Evolutionary conservation across 176 grass and related monocot genomes (phyloP), one percentile per base, ranked within the genome.

Genomic region (Raddia distichophylla): DNA sequence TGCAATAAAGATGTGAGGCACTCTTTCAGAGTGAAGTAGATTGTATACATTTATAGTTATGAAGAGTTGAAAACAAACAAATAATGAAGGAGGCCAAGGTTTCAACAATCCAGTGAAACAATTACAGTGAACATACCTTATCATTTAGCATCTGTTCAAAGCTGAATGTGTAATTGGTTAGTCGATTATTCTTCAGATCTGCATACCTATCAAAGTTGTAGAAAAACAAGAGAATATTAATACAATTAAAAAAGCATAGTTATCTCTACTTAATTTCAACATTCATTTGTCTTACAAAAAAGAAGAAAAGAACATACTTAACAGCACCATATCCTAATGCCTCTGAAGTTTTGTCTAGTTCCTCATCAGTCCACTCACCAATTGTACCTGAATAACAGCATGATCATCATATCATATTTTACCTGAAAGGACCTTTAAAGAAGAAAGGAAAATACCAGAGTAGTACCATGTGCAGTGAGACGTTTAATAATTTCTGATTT

Each of bases 281-380:
- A 49, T 17, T 4, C 37, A 3, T 49, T 52, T 75, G 57, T 87
- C 77, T 81, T 77, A 3, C 20, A 72, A 5, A 56, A 76, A 76
- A 78, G 10, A 73, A 48, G 18, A 65, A 46, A 57, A 6, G 66
- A 32, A 92, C 90, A 77, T 90, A 93, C 93, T 95, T 98, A 75
- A 95, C 79, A 86, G 96, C 96, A 11, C 96, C 93, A 95, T 98
- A 98, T 84, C 93, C 96, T 86, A 98, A 84, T 20, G 96, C 96
- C 73, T 93, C 93, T 18, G 92, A 91, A 88, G 96, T 98, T 78
- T 89, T 58, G 34, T 95, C 90, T 82, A 98, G 85, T 67, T 95
- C 90, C 71, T 91, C 92, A 43, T 95, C 90, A n/a, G 90, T 98
- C 94, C 94, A 97, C 16, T 97, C 91, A 82, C 71, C 77, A 65